phyloP scores from a whole-genome alignment of 2,329 filamentous ascomycete species.

The Fusarium siculi region DNA sequence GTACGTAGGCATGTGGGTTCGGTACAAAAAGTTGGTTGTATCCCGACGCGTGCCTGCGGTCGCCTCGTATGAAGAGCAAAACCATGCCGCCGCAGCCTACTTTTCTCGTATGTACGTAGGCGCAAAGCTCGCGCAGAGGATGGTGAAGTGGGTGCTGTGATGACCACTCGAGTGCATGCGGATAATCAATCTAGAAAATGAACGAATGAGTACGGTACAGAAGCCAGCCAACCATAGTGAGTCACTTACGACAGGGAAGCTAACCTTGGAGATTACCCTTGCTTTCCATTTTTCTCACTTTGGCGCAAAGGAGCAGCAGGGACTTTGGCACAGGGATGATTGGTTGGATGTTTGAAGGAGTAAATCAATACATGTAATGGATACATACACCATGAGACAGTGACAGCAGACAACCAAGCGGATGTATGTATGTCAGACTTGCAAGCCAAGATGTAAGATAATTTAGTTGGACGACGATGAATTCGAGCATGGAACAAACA shows the following conservation, averaged over 20 bases:
- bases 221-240: conserved; percentile 35
- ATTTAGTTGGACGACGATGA: background rate
- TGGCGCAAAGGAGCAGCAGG: conserved; percentile 10
- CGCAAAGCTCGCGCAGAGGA: conserved; percentile 27
- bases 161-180: conserved; percentile 25
- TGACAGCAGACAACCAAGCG: conserved; percentile 11
- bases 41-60: conserved; percentile 27
- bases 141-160: conserved; percentile 36
- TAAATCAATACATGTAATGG: conserved; percentile 27
- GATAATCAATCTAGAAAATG: conserved; percentile 28
- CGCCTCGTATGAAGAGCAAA: conserved; percentile 39
- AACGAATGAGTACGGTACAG: conserved; percentile 25
- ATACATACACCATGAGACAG: conserved; percentile 35
- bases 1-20: conserved; percentile 30
- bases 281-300: conserved; percentile 24
- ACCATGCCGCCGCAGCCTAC: conserved; percentile 40
- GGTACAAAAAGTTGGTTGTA: conserved; percentile 28
- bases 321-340: conserved; percentile 27
- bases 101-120: conserved; percentile 39
- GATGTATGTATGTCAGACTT: conserved; percentile 32
- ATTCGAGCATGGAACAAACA: conserved; percentile 4
- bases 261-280: conserved; percentile 27
- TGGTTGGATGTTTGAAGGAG: conserved; percentile 22
- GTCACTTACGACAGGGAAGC: conserved; percentile 17
- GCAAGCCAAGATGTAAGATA: conserved; percentile 7